A percentile compares a stretch with the other conserved stretches of the same genome.
phyloP scores from a whole-genome alignment of 2,329 filamentous ascomycete genomes.

The Exophiala mesophila region DNA sequence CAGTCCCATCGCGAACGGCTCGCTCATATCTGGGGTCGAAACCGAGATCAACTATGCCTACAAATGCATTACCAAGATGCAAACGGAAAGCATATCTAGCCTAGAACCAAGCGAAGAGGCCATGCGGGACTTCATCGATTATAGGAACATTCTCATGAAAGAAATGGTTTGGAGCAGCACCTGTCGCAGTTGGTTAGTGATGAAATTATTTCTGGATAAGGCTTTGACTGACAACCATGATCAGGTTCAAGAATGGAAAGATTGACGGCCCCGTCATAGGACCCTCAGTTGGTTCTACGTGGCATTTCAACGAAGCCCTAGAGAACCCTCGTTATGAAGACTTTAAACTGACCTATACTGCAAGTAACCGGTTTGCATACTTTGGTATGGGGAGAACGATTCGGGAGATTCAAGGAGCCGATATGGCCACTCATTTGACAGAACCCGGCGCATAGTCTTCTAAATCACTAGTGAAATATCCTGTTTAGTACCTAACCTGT shows the following conservation, averaged over 20 bases:
- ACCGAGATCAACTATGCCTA: conserved; percentile 29
- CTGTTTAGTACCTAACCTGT: too few relatives aligned
- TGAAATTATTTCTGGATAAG: neutral
- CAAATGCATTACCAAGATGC: conserved; percentile 31
- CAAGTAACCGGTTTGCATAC: conserved; percentile 1
- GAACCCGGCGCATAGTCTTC: conserved; percentile 9
- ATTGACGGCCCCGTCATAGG: conserved; percentile 13
- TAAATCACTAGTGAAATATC: too few relatives aligned
- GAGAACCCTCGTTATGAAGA: conserved; percentile 35
- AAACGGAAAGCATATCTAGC: conserved; percentile 39
- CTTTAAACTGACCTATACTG: conserved; percentile 27
- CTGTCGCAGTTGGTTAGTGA: conserved; percentile 9
- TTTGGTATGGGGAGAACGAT: conserved; percentile 7
- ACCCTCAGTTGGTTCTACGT: conserved; percentile 20
- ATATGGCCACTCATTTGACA: conserved; percentile 6
- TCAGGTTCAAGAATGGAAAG: conserved; percentile 19
- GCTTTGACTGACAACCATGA: too few relatives aligned
- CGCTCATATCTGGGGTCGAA: conserved; percentile 24
- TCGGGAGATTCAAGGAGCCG: conserved; percentile 2
- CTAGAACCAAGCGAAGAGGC: conserved; percentile 32
- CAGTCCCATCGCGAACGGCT: conserved; percentile 28
- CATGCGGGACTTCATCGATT: conserved; percentile 32
- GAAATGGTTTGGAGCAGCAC: conserved; percentile 42
- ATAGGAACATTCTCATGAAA: conserved; percentile 43
- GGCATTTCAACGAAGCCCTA: conserved; percentile 34